Base-by-base conservation (phyloP, 2,329 filamentous ascomycete species). In the Macrophomina pseudophaseolina region DNA sequence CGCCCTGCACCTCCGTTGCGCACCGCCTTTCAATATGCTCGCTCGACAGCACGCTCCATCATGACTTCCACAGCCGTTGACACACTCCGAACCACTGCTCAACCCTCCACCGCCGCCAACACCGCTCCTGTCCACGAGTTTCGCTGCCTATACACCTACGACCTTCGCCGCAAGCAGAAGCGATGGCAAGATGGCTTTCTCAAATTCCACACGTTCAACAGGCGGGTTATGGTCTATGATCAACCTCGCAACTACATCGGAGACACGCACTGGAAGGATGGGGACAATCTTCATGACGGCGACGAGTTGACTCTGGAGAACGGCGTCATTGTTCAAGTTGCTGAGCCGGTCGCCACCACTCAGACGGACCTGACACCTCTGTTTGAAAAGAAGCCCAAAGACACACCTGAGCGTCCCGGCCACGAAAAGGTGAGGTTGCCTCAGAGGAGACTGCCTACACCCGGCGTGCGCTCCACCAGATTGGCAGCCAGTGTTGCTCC, bases 101-200 rank as follows among this genome's bases (percentile, higher is more conserved):
- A 56, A 74, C 85, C 53, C 80, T 28, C 51, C 84, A 49, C 79
- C 81, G 14, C 86, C 88, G 71, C 56, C 8, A 88, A 87, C 72
- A 90, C 89, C 23, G 92, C 93, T 1, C 84, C 87, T 0, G 93
- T 97, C 46, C 83, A 91, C 74, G 93, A 96, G 74, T 96, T 90
- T 77, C 85, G 87, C 69, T 97, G 94, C 76, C 88, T 97, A 4
- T 97, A 92, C 79, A 96, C 93, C 1, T 88, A 92, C 75, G 94
- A 97, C 75, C 78, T 97, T 49, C 88, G 89, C 62, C 88, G 92
- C 66, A 97, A 97, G 80, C 89, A 92, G 72, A 97, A 97, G 77
- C 85, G 92, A 68, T 97, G 94, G 94, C 92, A 97, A 74, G 94
- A 97, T 89, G 94, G 94, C 42, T 88, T 88, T 62, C 86, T 97